Percentiles rank a stretch among this genome's conserved stretches.
Conservation (phyloP, 192 early-diverging fungal genomes). For the Umbelopsis sp. region DNA sequence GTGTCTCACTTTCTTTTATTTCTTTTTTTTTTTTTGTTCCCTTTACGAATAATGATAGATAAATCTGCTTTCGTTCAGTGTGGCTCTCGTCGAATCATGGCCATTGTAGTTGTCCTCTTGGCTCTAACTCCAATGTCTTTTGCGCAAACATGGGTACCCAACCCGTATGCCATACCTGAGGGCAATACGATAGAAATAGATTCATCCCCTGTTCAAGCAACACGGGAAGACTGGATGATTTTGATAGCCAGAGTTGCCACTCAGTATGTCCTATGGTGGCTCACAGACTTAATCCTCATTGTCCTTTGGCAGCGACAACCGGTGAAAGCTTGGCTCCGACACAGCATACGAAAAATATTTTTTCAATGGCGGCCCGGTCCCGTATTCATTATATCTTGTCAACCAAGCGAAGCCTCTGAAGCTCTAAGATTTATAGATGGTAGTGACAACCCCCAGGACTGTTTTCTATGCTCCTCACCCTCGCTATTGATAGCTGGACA, state of each 20-base stretch:
- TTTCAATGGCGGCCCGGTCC: not conserved
- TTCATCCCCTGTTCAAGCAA: not conserved
- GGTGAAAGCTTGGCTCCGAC: not conserved
- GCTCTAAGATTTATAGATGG: not conserved
- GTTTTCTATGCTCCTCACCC: not conserved
- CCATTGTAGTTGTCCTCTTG: too few species aligned
- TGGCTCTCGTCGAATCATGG: too few species aligned
- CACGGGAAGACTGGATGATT: not conserved
- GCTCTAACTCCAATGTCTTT: too few species aligned
- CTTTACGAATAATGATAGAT: too few species aligned
- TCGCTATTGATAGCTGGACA: not conserved
- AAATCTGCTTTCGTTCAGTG: too few species aligned
- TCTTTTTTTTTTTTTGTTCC: too few species aligned
- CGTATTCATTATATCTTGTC: not conserved
- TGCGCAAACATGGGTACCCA: not conserved
- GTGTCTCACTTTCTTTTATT: not conserved
- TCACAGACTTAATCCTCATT: not conserved
- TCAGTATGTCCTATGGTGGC: slow-evolving; percentile 9
- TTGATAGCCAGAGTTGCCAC: not conserved
- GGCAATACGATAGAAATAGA: not conserved
- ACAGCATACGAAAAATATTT: not conserved
- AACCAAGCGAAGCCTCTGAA: not conserved
- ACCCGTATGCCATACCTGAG: not conserved
- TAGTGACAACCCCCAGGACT: not conserved
- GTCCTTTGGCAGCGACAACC: not conserved